Evolutionary conservation across 129 eudicot genomes (phyloP).

Genomic region (Flaveria trinervia): DNA sequence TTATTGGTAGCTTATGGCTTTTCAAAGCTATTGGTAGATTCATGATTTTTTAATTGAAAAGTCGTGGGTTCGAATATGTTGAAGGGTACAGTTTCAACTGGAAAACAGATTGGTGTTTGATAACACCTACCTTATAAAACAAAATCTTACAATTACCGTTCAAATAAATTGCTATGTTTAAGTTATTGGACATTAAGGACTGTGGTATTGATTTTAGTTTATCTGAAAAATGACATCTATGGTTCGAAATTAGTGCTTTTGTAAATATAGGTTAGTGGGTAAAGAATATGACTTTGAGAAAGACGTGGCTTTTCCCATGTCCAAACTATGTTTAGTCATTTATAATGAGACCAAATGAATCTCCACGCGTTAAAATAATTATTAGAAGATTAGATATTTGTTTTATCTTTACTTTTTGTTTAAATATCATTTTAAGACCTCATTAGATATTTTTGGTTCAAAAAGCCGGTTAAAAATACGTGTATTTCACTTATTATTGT

Average conservation of each 20-base stretch:
- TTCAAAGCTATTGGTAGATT: no score
- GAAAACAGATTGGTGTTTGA: no score
- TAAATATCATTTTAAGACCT: neutral
- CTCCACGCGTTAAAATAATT: slow-evolving; percentile 10
- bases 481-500: neutral
- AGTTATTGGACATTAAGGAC: slow-evolving; percentile 1
- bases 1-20: no score
- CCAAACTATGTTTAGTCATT: slow-evolving; percentile 39
- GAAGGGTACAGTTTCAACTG: no score
- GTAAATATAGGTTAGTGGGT: slow-evolving; percentile 33
- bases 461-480: neutral
- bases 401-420: slow-evolving; percentile 2
- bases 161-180: neutral
- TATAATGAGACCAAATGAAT: slow-evolving; percentile 37
- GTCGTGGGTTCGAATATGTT: no score
- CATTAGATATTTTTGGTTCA: neutral
- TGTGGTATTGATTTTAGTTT: slow-evolving; percentile 4
- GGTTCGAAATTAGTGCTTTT: slow-evolving; percentile 29
- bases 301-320: slow-evolving; percentile 28
- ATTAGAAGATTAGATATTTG: slow-evolving; percentile 20
- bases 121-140: no score
- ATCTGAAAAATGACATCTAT: slow-evolving; percentile 25
- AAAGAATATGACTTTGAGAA: slow-evolving; percentile 40
- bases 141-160: no score
- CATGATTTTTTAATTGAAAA: no score